phyloP scores from a whole-genome alignment of 2,329 filamentous ascomycete species.

The Aspergillus vadensis region DNA sequence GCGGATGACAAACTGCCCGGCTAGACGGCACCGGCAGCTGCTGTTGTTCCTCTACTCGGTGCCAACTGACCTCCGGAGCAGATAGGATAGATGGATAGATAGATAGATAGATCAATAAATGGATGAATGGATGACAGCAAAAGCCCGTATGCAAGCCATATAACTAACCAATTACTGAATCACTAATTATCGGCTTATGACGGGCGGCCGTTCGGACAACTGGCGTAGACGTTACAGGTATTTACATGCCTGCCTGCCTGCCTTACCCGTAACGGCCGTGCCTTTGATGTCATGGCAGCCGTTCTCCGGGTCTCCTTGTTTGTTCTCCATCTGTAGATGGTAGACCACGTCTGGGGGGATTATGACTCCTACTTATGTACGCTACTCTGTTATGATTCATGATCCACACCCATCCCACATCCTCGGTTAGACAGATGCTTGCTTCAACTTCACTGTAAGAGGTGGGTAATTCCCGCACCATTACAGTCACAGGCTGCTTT shows the following conservation, averaged over 20 bases:
- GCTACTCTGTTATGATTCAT: neutral
- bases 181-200: neutral
- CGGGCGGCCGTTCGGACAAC: constrained; percentile 8
- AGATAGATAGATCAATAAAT: neutral
- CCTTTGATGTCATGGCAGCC: neutral
- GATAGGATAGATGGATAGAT: neutral
- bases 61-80: constrained; percentile 1
- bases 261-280: neutral
- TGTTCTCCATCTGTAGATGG: neutral
- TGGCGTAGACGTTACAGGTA: neutral
- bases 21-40: constrained; percentile 11
- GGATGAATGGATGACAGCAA: neutral
- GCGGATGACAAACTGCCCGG: constrained; percentile 12
- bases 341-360: too few species aligned
- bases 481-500: neutral
- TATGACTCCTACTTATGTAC: too few species aligned
- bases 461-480: constrained; percentile 1
- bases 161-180: neutral
- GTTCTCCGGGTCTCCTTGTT: neutral
- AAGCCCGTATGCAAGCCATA: too few species aligned
- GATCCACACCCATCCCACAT: neutral
- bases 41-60: neutral
- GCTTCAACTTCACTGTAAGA: neutral
- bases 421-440: neutral
- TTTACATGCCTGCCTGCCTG: neutral